Evolutionary conservation across 2,329 filamentous ascomycete genomes (phyloP), one percentile per base, ranked within the genome.

Genomic region (Neofusicoccum parvum): DNA sequence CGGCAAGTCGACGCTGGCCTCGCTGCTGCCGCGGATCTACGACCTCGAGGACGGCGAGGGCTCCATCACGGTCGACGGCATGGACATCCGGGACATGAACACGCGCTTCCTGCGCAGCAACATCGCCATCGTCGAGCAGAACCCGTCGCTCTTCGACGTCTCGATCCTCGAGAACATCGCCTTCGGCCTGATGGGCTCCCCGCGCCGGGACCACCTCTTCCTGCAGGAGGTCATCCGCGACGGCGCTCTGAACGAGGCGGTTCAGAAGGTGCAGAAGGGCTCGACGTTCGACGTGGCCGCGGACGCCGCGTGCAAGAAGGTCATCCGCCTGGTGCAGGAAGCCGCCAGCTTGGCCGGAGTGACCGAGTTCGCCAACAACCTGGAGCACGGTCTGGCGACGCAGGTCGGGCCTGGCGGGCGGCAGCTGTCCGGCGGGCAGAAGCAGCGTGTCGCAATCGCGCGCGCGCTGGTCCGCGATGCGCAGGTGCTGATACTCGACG

Each of bases 391-490:
- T n/a, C 92, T 95, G 79, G 85, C 88, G 71, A 96, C 92, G 0
- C 72, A 92, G 2, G 92, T 95, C 39, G 93, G 93, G 27, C 90
- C 85, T 76, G 95, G 96, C 80, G 93, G 93, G 49, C 85, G 88
- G 23, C 86, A 96, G 75, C 81, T 97, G 15, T 94, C 90, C 2
- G 94, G 95, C 64, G 95, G 94, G 0, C 95, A 98, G 79, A 97
- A 97, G 75, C 94, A 98, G 79, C 91, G 95, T 67, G 89, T 98
- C 41, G 94, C 93, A 58, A 97, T 98, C 74, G 94, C 95, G 3
- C 88, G 94, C 5, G 95, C 94, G 0, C 82, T 98, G 12, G 88
- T 98, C 48, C 90, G 94, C n/a, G 88, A 97, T 72, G 94, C 95
- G 7, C 94, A 92, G 78, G 88, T 98, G 67, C 80, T 98, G 9